phyloP scores from a whole-genome alignment of 1,139 yeast species.

The Eremothecium sinecaudum region DNA sequence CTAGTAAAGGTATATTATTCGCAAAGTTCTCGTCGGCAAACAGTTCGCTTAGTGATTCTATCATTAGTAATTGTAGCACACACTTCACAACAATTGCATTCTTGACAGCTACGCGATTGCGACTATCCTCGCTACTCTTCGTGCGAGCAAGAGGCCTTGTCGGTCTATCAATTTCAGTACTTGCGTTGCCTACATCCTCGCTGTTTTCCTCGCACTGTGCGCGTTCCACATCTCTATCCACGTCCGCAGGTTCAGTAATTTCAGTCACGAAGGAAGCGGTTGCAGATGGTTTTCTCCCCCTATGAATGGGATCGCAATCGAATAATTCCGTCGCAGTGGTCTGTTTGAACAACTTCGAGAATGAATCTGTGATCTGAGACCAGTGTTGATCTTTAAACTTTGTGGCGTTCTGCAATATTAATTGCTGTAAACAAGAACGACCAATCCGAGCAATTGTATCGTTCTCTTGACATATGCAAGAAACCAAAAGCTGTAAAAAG shows the following conservation, averaged over 20 bases:
- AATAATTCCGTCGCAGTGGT: conserved; percentile 86
- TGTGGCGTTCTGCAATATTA: conserved; percentile 64
- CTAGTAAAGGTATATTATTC: conserved; percentile 54
- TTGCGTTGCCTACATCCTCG: conserved; percentile 30
- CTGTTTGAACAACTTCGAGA: conserved; percentile 58
- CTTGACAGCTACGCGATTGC: conserved; percentile 41
- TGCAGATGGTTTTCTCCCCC: conserved; percentile 24
- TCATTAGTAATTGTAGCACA: conserved; percentile 79
- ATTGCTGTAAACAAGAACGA: conserved; percentile 71
- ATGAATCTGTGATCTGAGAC: conserved; percentile 56
- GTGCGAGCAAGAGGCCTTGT: conserved; percentile 16
- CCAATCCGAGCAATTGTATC: conserved; percentile 95
- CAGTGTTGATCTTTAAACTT: conserved; percentile 62
- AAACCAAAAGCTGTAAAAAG: conserved; percentile 63
- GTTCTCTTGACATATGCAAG: conserved; percentile 93
- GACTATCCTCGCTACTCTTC: conserved; percentile 27
- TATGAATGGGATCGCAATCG: conserved; percentile 52
- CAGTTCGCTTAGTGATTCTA: conserved; percentile 76
- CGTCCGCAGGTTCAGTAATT: conserved; percentile 5
- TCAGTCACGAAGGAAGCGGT: background rate
- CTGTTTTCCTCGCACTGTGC: conserved; percentile 29
- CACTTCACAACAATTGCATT: conserved; percentile 85
- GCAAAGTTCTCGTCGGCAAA: conserved; percentile 61
- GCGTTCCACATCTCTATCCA: conserved; percentile 27
- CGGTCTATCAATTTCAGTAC: conserved; percentile 13